Evolutionary conservation across 2,329 filamentous ascomycete genomes (phyloP).

Genomic region (Aspergillus fructus): DNA sequence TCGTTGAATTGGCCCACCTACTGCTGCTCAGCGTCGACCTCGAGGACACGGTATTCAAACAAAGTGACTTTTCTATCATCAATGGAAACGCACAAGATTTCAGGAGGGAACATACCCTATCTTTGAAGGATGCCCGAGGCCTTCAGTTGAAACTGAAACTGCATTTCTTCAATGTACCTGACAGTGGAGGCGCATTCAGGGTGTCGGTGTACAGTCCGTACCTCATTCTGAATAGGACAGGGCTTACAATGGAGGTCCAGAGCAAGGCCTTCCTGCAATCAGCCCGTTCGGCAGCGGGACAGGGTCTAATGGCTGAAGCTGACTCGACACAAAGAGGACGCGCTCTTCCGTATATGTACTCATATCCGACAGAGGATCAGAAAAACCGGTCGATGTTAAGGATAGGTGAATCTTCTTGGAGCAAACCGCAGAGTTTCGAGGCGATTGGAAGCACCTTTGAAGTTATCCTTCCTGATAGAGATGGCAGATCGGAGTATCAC

Average conservation of each 20-base stretch:
- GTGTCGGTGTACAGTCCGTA: constrained; percentile 95
- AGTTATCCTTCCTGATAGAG: constrained; percentile 73
- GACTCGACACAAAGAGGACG: constrained; percentile 54
- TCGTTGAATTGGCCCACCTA: constrained; percentile 92
- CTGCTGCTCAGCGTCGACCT: constrained; percentile 91
- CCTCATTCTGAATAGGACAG: constrained; percentile 92
- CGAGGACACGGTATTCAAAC: constrained; percentile 91
- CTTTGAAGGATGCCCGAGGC: constrained; percentile 81
- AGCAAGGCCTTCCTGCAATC: constrained; percentile 86
- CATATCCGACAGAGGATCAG: constrained; percentile 81
- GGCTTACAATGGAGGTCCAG: constrained; percentile 80
- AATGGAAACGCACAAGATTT: constrained; percentile 89
- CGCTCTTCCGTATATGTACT: constrained; percentile 94
- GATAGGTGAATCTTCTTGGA: constrained; percentile 89
- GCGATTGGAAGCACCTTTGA: constrained; percentile 92
- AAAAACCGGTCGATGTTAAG: constrained; percentile 87
- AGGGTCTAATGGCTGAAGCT: constrained; percentile 61
- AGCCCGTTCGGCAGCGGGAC: constrained; percentile 78
- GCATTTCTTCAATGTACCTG: constrained; percentile 85
- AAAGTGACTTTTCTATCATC: constrained; percentile 96
- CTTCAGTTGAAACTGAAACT: constrained; percentile 77
- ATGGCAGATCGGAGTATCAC: constrained; percentile 77
- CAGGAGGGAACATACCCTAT: constrained; percentile 73
- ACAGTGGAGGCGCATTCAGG: constrained; percentile 93
- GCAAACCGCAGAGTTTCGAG: constrained; percentile 96